A percentile compares a stretch with the other conserved stretches of the same genome.
Evolutionary conservation across 768 basidiomycete genomes (phyloP).

Genomic region (Aureoboletus auriporus): DNA sequence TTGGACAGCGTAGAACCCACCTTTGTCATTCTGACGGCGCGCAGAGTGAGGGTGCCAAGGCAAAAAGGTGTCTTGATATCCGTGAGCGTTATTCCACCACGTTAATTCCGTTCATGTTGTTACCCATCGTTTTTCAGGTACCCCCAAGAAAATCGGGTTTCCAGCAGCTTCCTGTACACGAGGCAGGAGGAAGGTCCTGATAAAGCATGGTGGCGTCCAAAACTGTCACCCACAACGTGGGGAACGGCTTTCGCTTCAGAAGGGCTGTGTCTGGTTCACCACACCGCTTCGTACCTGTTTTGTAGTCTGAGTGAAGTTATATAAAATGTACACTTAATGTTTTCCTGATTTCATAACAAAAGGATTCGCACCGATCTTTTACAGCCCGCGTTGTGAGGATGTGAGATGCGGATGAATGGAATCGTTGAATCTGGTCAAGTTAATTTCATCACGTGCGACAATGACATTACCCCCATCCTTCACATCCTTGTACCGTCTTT

Average conservation of each 20-base stretch:
- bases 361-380: slow-evolving; percentile 5
- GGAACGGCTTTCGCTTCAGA: slow-evolving; percentile 6
- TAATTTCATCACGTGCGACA: slow-evolving; percentile 11
- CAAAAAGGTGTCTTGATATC: slow-evolving; percentile 21
- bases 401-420: too few relatives aligned
- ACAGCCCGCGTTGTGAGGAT: too few relatives aligned
- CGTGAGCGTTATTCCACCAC: slow-evolving; percentile 6
- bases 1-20: slow-evolving; percentile 8
- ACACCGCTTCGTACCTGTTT: too few relatives aligned
- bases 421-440: too few relatives aligned
- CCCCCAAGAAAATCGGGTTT: slow-evolving; percentile 17
- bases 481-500: slow-evolving; percentile 57
- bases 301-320: too few relatives aligned
- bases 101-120: not conserved
- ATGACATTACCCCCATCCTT: slow-evolving; percentile 34
- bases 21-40: slow-evolving; percentile 24
- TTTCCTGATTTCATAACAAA: too few relatives aligned
- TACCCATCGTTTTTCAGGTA: slow-evolving; percentile 18
- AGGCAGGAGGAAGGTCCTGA: slow-evolving; percentile 13
- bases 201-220: slow-evolving; percentile 5
- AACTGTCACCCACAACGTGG: slow-evolving; percentile 6
- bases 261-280: not conserved
- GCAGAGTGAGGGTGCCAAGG: slow-evolving; percentile 13
- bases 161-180: slow-evolving; percentile 14
- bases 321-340: not conserved